Conservation (phyloP, 2,329 filamentous ascomycete genomes). For the Ophiostoma piceae region DNA sequence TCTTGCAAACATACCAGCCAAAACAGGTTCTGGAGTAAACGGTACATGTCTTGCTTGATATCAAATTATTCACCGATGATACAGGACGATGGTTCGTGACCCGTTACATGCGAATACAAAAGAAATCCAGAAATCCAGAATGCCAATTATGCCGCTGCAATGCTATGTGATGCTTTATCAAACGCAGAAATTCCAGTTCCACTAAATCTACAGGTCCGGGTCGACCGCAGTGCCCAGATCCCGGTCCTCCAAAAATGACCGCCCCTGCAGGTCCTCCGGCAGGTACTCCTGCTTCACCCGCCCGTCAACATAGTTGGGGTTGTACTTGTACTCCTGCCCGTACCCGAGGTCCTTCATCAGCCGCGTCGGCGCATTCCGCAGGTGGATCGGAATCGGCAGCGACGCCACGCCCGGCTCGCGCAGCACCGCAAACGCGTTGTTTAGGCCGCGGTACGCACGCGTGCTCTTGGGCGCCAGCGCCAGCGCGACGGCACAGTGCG, state of each 20-base stretch:
- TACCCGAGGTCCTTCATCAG: conserved; percentile 92
- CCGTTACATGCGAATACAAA: background rate
- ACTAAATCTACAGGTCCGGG: conserved; percentile 47
- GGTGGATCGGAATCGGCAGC: conserved; percentile 76
- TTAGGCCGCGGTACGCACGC: conserved; percentile 73
- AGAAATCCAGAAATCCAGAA: background rate
- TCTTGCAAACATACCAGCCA: no score
- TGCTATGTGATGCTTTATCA: background rate
- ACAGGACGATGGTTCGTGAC: background rate
- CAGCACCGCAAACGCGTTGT: conserved; percentile 72
- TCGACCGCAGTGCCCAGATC: conserved; percentile 79
- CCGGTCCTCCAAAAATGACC: conserved; percentile 69
- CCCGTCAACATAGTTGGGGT: conserved; percentile 81
- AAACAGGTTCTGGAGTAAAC: no score
- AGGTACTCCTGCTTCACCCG: conserved; percentile 82
- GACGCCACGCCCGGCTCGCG: conserved; percentile 77
- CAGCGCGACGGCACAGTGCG: conserved; percentile 78
- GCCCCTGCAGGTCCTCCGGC: conserved; percentile 66
- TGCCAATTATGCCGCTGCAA: conserved; percentile 10
- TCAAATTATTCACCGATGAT: background rate
- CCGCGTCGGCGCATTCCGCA: conserved; percentile 86
- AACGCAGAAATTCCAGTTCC: background rate
- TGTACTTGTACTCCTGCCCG: conserved; percentile 92
- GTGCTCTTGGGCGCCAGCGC: conserved; percentile 80
- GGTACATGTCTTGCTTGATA: background rate